Conservation (phyloP, 495 filamentous ascomycete species). For the Poronia punctata region DNA sequence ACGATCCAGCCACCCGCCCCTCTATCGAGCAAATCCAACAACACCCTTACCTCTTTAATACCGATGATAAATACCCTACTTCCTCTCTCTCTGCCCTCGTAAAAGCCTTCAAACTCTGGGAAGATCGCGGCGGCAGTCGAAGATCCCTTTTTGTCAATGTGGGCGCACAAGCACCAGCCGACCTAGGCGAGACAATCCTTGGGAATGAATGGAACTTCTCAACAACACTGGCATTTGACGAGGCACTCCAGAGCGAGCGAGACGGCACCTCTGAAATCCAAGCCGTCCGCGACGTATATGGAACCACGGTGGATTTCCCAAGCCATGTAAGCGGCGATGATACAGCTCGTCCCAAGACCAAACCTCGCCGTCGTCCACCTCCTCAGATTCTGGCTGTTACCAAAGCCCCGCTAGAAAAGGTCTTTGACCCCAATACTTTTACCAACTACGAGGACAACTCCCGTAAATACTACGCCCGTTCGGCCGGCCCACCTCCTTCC, state of each 20-base stretch:
- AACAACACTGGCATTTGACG: constrained; percentile 77
- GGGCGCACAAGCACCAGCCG: constrained; percentile 57
- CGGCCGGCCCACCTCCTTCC: constrained; percentile 20
- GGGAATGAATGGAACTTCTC: constrained; percentile 88
- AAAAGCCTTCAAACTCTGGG: constrained; percentile 78
- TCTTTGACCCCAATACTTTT: constrained; percentile 52
- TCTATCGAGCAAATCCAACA: constrained; percentile 58
- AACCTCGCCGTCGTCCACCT: constrained; percentile 41
- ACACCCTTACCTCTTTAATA: constrained; percentile 57
- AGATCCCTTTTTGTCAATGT: constrained; percentile 72
- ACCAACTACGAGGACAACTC: constrained; percentile 52
- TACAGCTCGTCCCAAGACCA: constrained; percentile 33
- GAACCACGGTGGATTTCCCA: constrained; percentile 38
- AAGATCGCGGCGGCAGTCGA: constrained; percentile 72
- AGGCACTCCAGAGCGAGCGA: constrained; percentile 41
- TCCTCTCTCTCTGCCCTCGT: constrained; percentile 65
- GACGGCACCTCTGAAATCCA: constrained; percentile 24
- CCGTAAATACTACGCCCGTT: constrained; percentile 40
- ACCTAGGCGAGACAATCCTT: constrained; percentile 29
- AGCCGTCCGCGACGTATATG: constrained; percentile 46
- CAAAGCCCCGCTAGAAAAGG: constrained; percentile 45
- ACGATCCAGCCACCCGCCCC: constrained; percentile 67
- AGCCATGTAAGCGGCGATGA: constrained; percentile 34
- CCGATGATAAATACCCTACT: constrained; percentile 61
- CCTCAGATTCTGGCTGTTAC: constrained; percentile 37